These are phyloP conservation scores for Pulicaria dysenterica DNA, from an alignment of 129 eudicot species.

Conservation along the genomic window DNA sequence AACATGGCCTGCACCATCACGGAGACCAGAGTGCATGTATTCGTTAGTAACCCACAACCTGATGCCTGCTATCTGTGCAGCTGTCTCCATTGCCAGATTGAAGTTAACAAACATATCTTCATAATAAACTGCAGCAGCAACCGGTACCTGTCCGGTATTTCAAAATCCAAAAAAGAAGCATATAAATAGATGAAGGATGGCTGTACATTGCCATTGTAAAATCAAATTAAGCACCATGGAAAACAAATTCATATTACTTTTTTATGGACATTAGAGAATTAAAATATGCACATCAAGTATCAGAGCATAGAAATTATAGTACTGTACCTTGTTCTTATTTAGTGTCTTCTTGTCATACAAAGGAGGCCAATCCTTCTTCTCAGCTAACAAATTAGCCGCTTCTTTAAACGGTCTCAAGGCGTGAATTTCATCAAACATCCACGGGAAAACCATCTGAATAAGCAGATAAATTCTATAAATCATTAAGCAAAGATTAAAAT, in stretches of 20 bases:
- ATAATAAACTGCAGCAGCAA: slow-evolving; percentile 91
- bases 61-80: slow-evolving; percentile 70
- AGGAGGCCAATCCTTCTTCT: slow-evolving; percentile 92
- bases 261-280: too few species aligned
- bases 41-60: slow-evolving; percentile 87
- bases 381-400: slow-evolving; percentile 74
- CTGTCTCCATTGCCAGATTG: slow-evolving; percentile 67
- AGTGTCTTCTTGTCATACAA: slow-evolving; percentile 59
- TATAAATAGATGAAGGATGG: too few species aligned
- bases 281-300: too few species aligned
- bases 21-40: slow-evolving; percentile 94
- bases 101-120: slow-evolving; percentile 93
- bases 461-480: too few species aligned
- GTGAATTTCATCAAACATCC: slow-evolving; percentile 92
- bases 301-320: too few species aligned
- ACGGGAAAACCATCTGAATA: slow-evolving; percentile 84
- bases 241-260: too few species aligned
- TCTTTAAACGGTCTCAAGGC: slow-evolving; percentile 88
- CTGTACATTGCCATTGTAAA: too few species aligned
- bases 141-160: slow-evolving; percentile 67
- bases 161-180: neutral
- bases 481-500: neutral
- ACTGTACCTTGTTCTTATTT: slow-evolving; percentile 66
- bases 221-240: too few species aligned
- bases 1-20: slow-evolving; percentile 67